phyloP scores from a whole-genome alignment of 163 green algal species.

The Coccomyxa subellipsoidea region DNA sequence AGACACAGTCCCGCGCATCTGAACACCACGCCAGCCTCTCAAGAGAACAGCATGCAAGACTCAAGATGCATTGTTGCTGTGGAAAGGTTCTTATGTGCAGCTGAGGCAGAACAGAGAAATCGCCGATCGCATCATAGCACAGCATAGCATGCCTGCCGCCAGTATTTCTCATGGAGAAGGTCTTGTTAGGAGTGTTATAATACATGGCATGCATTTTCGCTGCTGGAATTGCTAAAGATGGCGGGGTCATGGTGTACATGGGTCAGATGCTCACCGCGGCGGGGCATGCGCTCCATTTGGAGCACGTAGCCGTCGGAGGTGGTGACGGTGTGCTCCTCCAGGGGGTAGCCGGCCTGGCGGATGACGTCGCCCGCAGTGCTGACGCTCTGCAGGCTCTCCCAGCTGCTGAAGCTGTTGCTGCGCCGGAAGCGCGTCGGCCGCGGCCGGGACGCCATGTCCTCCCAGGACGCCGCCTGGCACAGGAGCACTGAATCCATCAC shows the following conservation, averaged over 20 bases:
- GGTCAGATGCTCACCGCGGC: slow-evolving; percentile 19
- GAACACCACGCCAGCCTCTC: not conserved
- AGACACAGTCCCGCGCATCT: slow-evolving; percentile 64
- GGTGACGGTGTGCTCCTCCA: slow-evolving; percentile 77
- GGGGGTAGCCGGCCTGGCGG: slow-evolving; percentile 68
- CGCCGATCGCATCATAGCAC: not conserved
- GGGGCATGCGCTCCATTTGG: slow-evolving; percentile 71
- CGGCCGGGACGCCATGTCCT: slow-evolving; percentile 8
- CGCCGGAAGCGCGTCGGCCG: slow-evolving; percentile 23
- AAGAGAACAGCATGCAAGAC: not conserved
- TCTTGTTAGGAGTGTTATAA: too few species aligned
- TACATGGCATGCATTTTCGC: too few species aligned
- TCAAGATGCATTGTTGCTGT: not conserved
- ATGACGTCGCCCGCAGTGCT: slow-evolving; percentile 63
- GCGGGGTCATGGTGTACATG: not conserved
- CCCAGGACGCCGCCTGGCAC: slow-evolving; percentile 7
- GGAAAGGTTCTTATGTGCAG: not conserved
- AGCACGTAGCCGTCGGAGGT: slow-evolving; percentile 80
- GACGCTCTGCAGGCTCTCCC: slow-evolving; percentile 34
- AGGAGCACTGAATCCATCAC: not conserved
- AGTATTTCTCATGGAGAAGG: too few species aligned
- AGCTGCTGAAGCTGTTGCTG: slow-evolving; percentile 19
- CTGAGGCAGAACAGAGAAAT: not conserved
- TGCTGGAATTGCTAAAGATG: too few species aligned
- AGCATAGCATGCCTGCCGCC: not conserved